Evolutionary conservation across 2,329 filamentous ascomycete genomes (phyloP).

Genomic region (Colletotrichum tamarilloi): DNA sequence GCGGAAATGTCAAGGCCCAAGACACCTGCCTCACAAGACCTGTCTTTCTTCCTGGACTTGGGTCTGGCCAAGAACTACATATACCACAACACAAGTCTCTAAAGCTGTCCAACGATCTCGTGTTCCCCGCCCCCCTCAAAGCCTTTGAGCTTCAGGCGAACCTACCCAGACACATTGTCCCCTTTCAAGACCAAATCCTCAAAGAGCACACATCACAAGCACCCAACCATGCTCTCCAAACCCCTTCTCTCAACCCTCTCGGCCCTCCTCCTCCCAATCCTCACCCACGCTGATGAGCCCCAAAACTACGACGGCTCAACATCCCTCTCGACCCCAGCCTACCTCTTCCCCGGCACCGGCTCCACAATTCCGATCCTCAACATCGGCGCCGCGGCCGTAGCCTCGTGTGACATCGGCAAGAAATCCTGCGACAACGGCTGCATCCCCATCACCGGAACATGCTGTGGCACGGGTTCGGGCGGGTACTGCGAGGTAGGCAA

Average conservation of each 20-base stretch:
- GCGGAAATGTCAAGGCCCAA: no score
- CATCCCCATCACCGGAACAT: slow-evolving; percentile 43
- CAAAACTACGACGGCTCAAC: slow-evolving; percentile 4
- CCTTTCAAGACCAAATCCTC: not conserved
- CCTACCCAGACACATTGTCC: no score
- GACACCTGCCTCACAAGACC: no score
- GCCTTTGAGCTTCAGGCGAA: not conserved
- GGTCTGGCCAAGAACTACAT: not conserved
- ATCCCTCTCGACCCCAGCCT: not conserved
- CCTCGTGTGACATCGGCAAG: slow-evolving; percentile 38
- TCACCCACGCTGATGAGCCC: not conserved
- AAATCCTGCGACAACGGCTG: slow-evolving; percentile 45
- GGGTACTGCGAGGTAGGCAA: slow-evolving; percentile 46
- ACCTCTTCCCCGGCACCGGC: slow-evolving; percentile 37
- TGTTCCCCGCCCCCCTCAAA: not conserved
- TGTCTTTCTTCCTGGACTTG: no score
- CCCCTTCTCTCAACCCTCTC: not conserved
- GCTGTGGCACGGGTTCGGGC: slow-evolving; percentile 43
- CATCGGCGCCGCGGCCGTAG: slow-evolving; percentile 28
- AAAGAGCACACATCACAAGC: no score
- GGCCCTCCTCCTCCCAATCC: not conserved
- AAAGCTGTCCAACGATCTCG: no score
- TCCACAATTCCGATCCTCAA: slow-evolving; percentile 34
- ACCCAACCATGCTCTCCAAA: not conserved
- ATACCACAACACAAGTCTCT: not conserved